Evolutionary conservation across 176 grass and related monocot genomes (phyloP).

Genomic region (Eragrostis nindensis): DNA sequence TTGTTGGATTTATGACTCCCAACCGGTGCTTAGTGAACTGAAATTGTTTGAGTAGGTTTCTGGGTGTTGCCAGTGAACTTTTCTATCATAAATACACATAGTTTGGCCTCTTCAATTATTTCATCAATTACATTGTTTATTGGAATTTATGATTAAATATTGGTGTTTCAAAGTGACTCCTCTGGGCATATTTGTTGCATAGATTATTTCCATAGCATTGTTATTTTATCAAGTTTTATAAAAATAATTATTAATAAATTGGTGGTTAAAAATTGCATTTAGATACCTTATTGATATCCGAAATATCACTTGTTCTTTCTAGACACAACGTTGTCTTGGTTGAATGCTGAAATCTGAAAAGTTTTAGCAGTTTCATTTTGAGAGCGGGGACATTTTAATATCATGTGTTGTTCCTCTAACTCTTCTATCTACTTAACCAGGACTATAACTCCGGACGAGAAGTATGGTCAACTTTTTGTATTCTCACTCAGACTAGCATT

Average conservation of each 20-base stretch:
- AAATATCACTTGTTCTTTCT: background rate
- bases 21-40: background rate
- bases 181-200: background rate
- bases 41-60: background rate
- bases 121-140: constrained; percentile 2
- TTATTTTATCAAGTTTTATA: background rate
- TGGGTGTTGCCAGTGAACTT: background rate
- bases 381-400: background rate
- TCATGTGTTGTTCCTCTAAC: constrained; percentile 19
- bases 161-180: background rate
- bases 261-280: background rate
- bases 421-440: constrained; percentile 45
- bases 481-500: constrained; percentile 89
- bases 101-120: background rate
- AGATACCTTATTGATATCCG: background rate
- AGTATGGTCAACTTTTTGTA: constrained; percentile 70
- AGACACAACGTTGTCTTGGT: background rate
- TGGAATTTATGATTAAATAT: background rate
- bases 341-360: background rate
- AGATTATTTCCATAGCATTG: background rate
- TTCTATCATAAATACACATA: background rate
- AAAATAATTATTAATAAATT: background rate
- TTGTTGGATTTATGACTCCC: background rate
- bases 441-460: constrained; percentile 81
- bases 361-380: background rate